Evolutionary conservation across 768 basidiomycete genomes (phyloP), one percentile per base, ranked within the genome.

Genomic region (Hemileccinum rubropunctum): DNA sequence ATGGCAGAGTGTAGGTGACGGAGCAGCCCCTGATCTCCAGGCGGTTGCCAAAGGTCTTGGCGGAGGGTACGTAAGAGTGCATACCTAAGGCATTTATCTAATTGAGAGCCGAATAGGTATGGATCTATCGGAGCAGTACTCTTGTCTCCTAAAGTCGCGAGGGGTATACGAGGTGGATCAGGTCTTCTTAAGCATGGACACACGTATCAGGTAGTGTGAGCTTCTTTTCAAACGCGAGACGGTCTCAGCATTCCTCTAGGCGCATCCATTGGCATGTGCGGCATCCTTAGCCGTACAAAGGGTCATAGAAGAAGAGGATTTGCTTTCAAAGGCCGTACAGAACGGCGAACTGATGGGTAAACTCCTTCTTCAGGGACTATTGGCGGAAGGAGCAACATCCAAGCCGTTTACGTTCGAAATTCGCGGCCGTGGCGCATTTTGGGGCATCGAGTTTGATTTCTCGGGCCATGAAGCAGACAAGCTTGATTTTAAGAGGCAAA

Each of bases 21-120:
- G 83, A 21, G 80, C 75, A 33, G 71, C 81, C 14, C 92, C 93
- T 35, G 92, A 95, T 68, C 75, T 95, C 27, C 91, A 95, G 68
- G 88, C 89, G 7, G 76, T 94, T 27, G 93, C 91, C 1, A 95
- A 95, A 66, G 91, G 92, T 13, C 79, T 95, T 7, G 91, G 90
- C 42, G 92, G 91, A 69, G 92, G 92, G 83, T 90, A 65, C 58
- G 78, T 62, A 6, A 49, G 6, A 48, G 38, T 43, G 26, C 43
- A 41, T 39, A 12, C 35, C n/a, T 13, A 11, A 36, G 3, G 38
- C 26, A 18, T 35, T 42, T 28, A 43, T 55, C 35, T 52, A 8
- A 61, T 18, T n/a, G 20, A 54, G 43, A 42, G 15, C 14, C 20
- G 21, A 20, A 35, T 56, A 90, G 89, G 20, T 93, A 90, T 69